These are phyloP conservation scores for Sporothrix dimorphospora DNA, from an alignment of 2,329 filamentous ascomycete species.

Conservation along the genomic window DNA sequence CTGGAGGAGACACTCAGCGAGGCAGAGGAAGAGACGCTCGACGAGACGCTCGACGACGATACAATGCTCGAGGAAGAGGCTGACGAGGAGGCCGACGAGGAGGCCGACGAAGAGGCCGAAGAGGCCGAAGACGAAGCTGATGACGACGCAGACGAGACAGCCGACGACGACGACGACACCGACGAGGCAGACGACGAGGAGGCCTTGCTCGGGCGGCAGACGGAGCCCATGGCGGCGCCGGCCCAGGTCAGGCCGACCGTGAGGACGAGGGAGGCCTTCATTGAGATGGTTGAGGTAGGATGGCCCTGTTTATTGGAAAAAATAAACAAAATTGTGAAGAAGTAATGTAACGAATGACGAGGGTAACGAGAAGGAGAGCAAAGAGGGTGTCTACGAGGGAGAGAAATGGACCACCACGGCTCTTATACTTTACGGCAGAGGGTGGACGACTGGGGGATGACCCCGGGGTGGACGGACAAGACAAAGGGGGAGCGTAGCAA, in stretches of 20 bases:
- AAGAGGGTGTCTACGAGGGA: not conserved
- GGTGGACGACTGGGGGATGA: not conserved
- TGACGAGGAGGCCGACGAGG: not conserved
- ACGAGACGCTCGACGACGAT: not conserved
- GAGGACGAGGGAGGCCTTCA: constrained; percentile 17
- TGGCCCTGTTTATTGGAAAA: not conserved
- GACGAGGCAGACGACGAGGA: not conserved
- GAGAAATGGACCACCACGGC: not conserved
- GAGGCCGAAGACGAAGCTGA: not conserved
- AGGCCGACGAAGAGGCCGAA: not conserved
- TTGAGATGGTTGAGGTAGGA: not conserved
- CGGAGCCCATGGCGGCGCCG: not conserved
- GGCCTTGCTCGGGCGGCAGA: not conserved
- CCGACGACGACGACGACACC: not conserved
- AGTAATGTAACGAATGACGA: not conserved
- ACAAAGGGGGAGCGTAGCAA: not conserved
- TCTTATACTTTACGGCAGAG: not conserved
- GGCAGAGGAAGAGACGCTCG: not conserved
- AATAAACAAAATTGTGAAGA: not conserved
- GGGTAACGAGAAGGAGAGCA: not conserved
- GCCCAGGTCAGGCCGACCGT: constrained; percentile 21
- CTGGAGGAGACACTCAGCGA: not conserved
- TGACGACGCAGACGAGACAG: not conserved
- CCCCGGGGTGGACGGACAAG: not conserved
- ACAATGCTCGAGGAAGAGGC: not conserved